Conservation (phyloP, 1,139 yeast species). For the Geotrichum bryndzae region DNA sequence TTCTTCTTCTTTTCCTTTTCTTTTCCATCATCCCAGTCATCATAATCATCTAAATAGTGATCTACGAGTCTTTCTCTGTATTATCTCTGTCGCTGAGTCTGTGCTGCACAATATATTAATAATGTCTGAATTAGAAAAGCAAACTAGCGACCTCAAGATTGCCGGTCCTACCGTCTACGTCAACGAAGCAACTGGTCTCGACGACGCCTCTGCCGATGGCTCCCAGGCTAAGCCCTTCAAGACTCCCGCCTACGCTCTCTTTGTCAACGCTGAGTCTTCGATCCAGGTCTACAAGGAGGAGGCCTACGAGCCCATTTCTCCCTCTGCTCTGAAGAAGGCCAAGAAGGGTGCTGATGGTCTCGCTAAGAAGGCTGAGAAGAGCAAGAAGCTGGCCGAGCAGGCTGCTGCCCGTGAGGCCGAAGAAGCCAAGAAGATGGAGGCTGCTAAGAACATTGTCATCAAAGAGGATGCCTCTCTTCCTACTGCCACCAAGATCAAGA, state of each 20-base stretch:
- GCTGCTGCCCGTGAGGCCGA: constrained; percentile 56
- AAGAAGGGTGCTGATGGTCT: constrained; percentile 92
- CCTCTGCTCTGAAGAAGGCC: constrained; percentile 92
- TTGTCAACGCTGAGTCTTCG: constrained; percentile 47
- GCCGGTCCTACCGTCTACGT: constrained; percentile 42
- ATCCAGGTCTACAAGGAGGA: constrained; percentile 59
- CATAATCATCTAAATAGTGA: not conserved
- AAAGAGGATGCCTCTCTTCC: constrained; percentile 71
- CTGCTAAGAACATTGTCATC: constrained; percentile 63
- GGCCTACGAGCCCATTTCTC: constrained; percentile 74
- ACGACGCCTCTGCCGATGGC: constrained; percentile 51
- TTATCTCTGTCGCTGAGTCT: not conserved
- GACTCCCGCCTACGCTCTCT: constrained; percentile 80
- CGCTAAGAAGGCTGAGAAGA: constrained; percentile 83
- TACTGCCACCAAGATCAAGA: constrained; percentile 59
- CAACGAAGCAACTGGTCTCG: constrained; percentile 66
- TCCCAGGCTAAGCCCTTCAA: constrained; percentile 64
- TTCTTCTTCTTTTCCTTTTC: not conserved
- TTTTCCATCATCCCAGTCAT: not conserved
- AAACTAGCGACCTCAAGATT: constrained; percentile 14
- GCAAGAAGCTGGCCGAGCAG: constrained; percentile 57
- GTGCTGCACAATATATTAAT: not conserved
- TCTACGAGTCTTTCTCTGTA: not conserved
- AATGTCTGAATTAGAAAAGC: constrained; percentile 17
- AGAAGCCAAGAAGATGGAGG: constrained; percentile 66